Evolutionary conservation across 163 green algal species (phyloP), one percentile per base, ranked within the genome.

Genomic region (Prototheca cutis): DNA sequence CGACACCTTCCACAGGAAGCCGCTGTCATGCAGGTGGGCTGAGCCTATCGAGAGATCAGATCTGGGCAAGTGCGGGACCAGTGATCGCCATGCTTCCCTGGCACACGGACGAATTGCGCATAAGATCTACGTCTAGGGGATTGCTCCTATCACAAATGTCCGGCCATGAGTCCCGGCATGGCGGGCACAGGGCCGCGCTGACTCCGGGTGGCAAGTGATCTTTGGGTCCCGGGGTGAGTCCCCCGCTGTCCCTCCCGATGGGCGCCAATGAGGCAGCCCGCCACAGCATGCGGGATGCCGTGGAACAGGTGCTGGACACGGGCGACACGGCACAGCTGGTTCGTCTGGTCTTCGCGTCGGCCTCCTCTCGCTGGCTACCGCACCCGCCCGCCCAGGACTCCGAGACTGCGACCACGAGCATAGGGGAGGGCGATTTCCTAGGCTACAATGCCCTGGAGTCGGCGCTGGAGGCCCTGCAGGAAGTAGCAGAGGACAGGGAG

Each of bases 401-500:
- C 28, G 52, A 58, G 15, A 45, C 18, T 15, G 52, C 27, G 28
- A 51, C 25, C 33, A 53, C 57, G 31, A 58, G 53, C 53, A 29
- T 58, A 48, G 42, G 34, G 0, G 19, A 55, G 4, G 53, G 42
- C 2, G 23, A 49, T n/a, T 24, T 57, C 32, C 6, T 21, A n/a
- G 34, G 48, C 33, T 21, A 18, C 23, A 51, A 24, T 19, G 13
- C 24, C 7, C 30, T 67, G 13, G 59, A 68, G 1, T 40, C 33
- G 0, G 54, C 62, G 28, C 36, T 73, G 42, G 31, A 47, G 48
- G 55, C 54, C 29, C 55, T 68, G 23, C 24, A 47, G 48, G 49
- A 61, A 39, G 66, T 68, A 24, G 51, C 40, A 4, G 66, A 69
- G 40, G 66, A 68, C 25, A 59, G 59, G 66, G 55, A 67, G 36